Base-by-base conservation (phyloP, 192 early-diverging fungal genomes). In the Coemansia sp. region DNA sequence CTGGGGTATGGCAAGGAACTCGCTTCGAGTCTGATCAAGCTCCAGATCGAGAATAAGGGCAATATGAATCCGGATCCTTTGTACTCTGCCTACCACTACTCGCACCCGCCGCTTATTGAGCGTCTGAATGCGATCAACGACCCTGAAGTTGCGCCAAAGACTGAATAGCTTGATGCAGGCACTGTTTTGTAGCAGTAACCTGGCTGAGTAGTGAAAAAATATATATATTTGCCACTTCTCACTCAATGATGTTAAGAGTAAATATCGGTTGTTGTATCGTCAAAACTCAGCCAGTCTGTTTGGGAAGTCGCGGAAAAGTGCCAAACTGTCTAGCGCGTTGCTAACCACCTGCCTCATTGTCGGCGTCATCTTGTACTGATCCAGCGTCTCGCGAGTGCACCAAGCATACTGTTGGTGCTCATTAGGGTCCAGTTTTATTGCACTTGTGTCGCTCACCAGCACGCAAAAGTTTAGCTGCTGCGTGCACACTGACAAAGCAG, bases 81-180 rank as follows among this genome's bases (percentile, higher is more conserved):
- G 63, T 95, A 95, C 72, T 93, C 91, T 50, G 91, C 92, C n/a
- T 97, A 90, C 82, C 89, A 97, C 68, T 92, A 94, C 58, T 93
- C 90, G 9, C 95, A 98, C 66, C 97, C 97, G 45, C 93, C 93
- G 41, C 84, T 99, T 27, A 87, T 94, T 5, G 95, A 99, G 82
- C 86, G 97, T 62, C 80, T 94, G 60, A 85, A 87, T 50, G 90
- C 90, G 6, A 63, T 90, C 31, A 85, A 79, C 34, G 75, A 84
- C 57, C 82, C 82, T 0, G 59, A 76, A 39, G 74, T 84, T 17
- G 82, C 82, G 3, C 77, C 82, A n/a, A 84, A 84, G 72, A 73
- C 69, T 5, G 77, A 84, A 29, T 84, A 84, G 41, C 5, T 7
- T 45, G 34, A 7, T 17, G 15, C n/a, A 48, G 45, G 5, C 8